Conservation (phyloP, 2,329 filamentous ascomycete species). For the Hymenoscyphus salicellus region DNA sequence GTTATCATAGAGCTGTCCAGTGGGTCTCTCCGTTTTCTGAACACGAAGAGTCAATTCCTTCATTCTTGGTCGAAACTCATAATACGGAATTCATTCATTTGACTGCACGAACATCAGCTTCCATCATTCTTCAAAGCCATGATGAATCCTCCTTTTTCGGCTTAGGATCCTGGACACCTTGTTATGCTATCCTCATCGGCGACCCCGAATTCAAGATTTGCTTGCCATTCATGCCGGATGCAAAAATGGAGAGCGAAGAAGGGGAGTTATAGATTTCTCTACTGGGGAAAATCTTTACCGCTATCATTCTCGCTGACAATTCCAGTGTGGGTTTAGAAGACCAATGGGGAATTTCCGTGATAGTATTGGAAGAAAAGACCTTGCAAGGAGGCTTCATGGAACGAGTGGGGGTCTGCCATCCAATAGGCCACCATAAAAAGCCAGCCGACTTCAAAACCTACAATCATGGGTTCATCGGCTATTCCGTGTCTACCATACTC, state of each 20-base stretch:
- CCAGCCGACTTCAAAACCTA: too few relatives aligned
- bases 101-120: not conserved
- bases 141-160: too few relatives aligned
- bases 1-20: not conserved
- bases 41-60: not conserved
- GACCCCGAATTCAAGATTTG: not conserved
- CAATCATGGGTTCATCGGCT: too few relatives aligned
- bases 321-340: too few relatives aligned
- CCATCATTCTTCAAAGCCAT: too few relatives aligned
- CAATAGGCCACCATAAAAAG: too few relatives aligned
- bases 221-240: not conserved
- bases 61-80: not conserved
- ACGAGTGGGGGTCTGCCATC: not conserved
- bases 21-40: not conserved
- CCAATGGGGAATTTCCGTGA: not conserved
- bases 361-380: not conserved
- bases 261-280: not conserved
- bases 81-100: not conserved
- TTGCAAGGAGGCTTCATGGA: not conserved
- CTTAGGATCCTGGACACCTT: too few relatives aligned
- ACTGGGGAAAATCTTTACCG: not conserved
- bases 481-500: too few relatives aligned
- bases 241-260: not conserved
- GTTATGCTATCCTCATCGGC: not conserved
- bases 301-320: not conserved